Base-by-base conservation (phyloP, 257 asterid species). In the Petrea volubilis region DNA sequence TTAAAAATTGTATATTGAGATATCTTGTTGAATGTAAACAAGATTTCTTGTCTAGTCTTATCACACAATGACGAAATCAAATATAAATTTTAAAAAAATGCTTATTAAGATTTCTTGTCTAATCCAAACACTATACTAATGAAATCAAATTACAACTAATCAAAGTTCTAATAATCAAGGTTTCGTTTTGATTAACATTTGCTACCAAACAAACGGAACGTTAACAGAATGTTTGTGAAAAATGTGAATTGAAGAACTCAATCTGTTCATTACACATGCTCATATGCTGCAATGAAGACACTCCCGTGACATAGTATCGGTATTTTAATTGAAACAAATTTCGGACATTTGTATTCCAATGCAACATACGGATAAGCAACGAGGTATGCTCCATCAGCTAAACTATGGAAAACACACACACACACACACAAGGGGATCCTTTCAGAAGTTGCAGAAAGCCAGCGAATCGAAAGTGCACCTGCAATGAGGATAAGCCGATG, bases 401-500 rank as follows among this genome's bases (percentile, higher is more conserved):
- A 13, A 61, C 62, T 47, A 57, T 34, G 17, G 34, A 4, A 5
- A 2, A 5, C 0, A 34, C 14, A 24, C 6, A 28, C 13, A 57
- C 15, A 21, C n/a, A n/a, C n/a, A n/a, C n/a, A 36, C 6, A 15
- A 14, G n/a, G 10, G 28, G 63, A 27, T 15, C 4, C 49, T 34
- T 77, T 58, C 65, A 15, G 25, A 43, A 53, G 52, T 53, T 10
- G 72, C 66, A 44, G 73, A 73, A 72, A 66, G 63, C 64, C 58
- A 61, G 51, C 53, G 12, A 28, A 27, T 64, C n/a, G 72, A 50
- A 27, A 65, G 12, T 49, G 74, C 49, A 77, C 74, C 70, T n/a
- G n/a, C n/a, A n/a, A n/a, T n/a, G n/a, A n/a, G n/a, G n/a, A n/a
- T n/a, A n/a, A n/a, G n/a, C n/a, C n/a, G n/a, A n/a, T n/a, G n/a